These are phyloP conservation scores for Russula emetica DNA, from an alignment of 768 basidiomycete species.

Conservation along the genomic window DNA sequence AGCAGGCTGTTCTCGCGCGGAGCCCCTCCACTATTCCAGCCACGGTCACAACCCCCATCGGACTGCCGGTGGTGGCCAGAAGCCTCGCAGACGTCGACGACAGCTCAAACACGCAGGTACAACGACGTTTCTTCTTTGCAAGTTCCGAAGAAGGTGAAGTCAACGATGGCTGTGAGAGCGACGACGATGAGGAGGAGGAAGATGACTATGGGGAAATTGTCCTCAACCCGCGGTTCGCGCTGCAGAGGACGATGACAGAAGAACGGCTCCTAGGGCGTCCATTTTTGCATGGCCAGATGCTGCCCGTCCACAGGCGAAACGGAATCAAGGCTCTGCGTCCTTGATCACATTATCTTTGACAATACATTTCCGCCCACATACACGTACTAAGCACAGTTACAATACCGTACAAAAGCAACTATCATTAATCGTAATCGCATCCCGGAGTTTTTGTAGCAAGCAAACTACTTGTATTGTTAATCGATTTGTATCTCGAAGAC, in stretches of 20 bases:
- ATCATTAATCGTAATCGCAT: conserved; percentile 6
- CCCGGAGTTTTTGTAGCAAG: conserved; percentile 20
- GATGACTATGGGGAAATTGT: conserved; percentile 28
- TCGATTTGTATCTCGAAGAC: conserved; percentile 21
- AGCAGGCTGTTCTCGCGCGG: conserved; percentile 7
- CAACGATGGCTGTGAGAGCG: conserved; percentile 13
- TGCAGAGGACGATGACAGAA: conserved; percentile 8
- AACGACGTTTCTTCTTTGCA: conserved; percentile 18
- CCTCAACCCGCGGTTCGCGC: conserved; percentile 22
- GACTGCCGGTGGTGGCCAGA: conserved; percentile 21
- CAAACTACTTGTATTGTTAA: conserved; percentile 24
- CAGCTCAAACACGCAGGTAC: background rate
- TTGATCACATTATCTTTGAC: background rate
- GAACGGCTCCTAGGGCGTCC: background rate
- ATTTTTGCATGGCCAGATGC: conserved; percentile 8
- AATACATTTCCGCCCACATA: conserved; percentile 5
- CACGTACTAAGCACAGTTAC: conserved; percentile 4
- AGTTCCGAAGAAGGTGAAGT: background rate
- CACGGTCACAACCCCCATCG: conserved; percentile 21
- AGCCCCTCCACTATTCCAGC: conserved; percentile 2
- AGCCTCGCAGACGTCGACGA: conserved; percentile 12
- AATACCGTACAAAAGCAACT: background rate
- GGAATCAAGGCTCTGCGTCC: conserved; percentile 3
- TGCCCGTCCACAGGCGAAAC: conserved; percentile 7
- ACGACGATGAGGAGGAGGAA: conserved; percentile 25